Conservation (phyloP, 2,329 filamentous ascomycete genomes). For the Corinectria fuckeliana region DNA sequence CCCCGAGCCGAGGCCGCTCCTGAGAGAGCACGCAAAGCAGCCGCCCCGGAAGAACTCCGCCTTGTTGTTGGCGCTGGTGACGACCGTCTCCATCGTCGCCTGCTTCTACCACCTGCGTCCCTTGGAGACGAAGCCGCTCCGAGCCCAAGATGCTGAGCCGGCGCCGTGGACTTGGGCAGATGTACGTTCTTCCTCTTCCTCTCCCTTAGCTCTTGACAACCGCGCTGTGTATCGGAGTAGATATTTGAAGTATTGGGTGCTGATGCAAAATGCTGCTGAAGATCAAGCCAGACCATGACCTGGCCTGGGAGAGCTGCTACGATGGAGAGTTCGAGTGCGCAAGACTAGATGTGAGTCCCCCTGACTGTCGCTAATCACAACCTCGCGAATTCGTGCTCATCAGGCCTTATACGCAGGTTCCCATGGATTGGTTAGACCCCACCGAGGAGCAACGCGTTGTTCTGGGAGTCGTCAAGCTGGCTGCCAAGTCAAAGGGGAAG, state of each 20-base stretch:
- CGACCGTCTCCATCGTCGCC: conserved; percentile 21
- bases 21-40: conserved; percentile 12
- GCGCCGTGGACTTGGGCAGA: conserved; percentile 39
- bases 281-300: conserved; percentile 39
- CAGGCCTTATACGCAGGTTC: conserved; percentile 33
- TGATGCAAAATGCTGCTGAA: conserved; percentile 39
- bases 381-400: neutral
- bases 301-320: conserved; percentile 44
- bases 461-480: conserved; percentile 42
- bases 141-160: neutral
- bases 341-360: conserved; percentile 41
- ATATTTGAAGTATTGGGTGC: neutral
- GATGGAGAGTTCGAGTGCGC: conserved; percentile 41
- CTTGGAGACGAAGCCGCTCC: neutral
- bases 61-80: conserved; percentile 28
- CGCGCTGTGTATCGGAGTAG: neutral
- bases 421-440: conserved; percentile 45
- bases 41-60: conserved; percentile 11
- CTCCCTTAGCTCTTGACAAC: neutral
- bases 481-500: conserved; percentile 38
- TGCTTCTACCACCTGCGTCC: conserved; percentile 31
- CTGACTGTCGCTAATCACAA: neutral
- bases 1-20: conserved; percentile 22
- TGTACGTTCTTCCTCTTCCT: conserved; percentile 14
- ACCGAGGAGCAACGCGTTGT: conserved; percentile 38